These are phyloP conservation scores for Tuber umbilicatum DNA, from an alignment of 495 filamentous ascomycete species.

Conservation along the genomic window DNA sequence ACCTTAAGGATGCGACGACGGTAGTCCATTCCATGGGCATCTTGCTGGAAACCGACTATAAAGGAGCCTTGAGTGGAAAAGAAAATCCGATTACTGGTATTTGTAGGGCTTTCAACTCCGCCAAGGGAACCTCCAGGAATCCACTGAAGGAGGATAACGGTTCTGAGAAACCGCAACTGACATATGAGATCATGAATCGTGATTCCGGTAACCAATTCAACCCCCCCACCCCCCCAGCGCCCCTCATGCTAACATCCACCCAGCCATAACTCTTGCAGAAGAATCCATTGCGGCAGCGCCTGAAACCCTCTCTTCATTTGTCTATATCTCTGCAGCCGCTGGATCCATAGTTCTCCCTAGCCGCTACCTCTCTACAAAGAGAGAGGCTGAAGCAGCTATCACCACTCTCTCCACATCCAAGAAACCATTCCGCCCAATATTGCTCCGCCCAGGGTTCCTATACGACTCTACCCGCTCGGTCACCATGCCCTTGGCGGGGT, in stretches of 20 bases:
- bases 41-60: conserved; percentile 96
- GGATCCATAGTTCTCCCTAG: conserved; percentile 74
- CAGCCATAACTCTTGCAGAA: conserved; percentile 73
- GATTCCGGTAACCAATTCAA: conserved; percentile 57
- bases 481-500: conserved; percentile 74
- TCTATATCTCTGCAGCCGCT: conserved; percentile 80
- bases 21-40: conserved; percentile 94
- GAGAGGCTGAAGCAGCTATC: conserved; percentile 80
- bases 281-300: conserved; percentile 62
- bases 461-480: conserved; percentile 76
- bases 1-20: conserved; percentile 65
- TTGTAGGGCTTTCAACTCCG: conserved; percentile 64
- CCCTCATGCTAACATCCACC: conserved; percentile 18
- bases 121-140: conserved; percentile 60
- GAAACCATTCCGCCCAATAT: conserved; percentile 62
- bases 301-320: conserved; percentile 61
- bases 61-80: conserved; percentile 74
- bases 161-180: conserved; percentile 64
- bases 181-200: conserved; percentile 97
- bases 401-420: conserved; percentile 55
- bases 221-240: background rate
- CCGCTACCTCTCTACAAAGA: conserved; percentile 85
- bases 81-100: conserved; percentile 71
- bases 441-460: conserved; percentile 78
- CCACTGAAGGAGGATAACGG: conserved; percentile 51